These are phyloP conservation scores for Guadua angustifolia DNA, from an alignment of 176 grass and related monocot genomes.

Conservation along the genomic window DNA sequence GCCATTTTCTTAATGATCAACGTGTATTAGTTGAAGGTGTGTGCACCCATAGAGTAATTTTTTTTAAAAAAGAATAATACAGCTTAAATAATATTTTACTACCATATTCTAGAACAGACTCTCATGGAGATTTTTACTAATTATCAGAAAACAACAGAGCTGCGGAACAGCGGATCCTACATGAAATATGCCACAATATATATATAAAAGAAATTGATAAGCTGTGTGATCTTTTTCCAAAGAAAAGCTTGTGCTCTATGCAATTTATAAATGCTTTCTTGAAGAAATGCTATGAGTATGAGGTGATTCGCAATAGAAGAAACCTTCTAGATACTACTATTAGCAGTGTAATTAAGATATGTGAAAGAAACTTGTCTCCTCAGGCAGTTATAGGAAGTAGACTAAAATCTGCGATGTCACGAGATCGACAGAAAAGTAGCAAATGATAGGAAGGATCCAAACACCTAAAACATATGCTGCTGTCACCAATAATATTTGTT, in stretches of 20 bases:
- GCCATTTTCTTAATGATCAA: conserved; percentile 35
- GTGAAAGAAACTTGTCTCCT: conserved; percentile 61
- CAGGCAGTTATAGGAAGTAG: conserved; percentile 68
- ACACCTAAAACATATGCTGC: conserved; percentile 46
- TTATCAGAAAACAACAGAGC: conserved; percentile 10
- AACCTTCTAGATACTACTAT: conserved; percentile 48
- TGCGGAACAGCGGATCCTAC: not conserved
- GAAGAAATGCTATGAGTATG: conserved; percentile 40
- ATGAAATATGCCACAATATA: not conserved
- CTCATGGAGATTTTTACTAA: not conserved
- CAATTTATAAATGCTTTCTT: conserved; percentile 42
- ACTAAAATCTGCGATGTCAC: conserved; percentile 55
- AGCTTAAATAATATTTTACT: conserved; percentile 14
- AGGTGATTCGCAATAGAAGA: conserved; percentile 45
- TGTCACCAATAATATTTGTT: conserved; percentile 52
- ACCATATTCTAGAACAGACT: conserved; percentile 22
- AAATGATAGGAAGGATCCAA: conserved; percentile 60
- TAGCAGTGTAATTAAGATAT: conserved; percentile 26
- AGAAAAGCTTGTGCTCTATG: conserved; percentile 45
- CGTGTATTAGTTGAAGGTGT: conserved; percentile 19
- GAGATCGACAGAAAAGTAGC: conserved; percentile 53
- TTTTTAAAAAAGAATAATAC: not conserved
- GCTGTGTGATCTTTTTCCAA: not conserved
- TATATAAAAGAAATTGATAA: conserved; percentile 12
- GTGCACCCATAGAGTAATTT: not conserved